Evolutionary conservation across 2,329 filamentous ascomycete genomes (phyloP), one percentile per base, ranked within the genome.

Genomic region (Lecanoromycetidae sp.): DNA sequence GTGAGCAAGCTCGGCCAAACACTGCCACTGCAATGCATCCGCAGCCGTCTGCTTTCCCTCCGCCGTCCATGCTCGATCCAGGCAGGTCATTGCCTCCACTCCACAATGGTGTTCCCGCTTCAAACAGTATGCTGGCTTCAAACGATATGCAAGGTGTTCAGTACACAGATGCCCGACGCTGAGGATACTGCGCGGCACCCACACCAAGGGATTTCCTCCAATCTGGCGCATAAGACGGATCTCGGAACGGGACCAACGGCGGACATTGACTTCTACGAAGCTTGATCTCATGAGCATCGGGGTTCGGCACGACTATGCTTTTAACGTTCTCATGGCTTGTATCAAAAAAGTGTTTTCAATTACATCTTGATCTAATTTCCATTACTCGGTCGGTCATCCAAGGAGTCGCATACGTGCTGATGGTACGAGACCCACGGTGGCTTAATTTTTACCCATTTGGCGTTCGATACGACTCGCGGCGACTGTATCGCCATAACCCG

Each of bases 101-200:
- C 13, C 63, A 69, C 57, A 71, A 68, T 54, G 65, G 64, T 7
- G 61, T 64, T 2, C 49, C 50, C 15, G 52, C 52, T 26, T 53
- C 56, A 10, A 46, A 49, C 17, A 47, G 48, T 22, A 72, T n/a
- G n/a, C n/a, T n/a, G n/a, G 52, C 52, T 26, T 53, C 56, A 10
- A 46, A 49, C 17, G 42, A 45, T 22, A 72, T 72, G 69, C 69
- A 72, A 57, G 69, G 69, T 13, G 65, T 72, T 33, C 68, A 71
- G 54, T 72, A 71, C 56, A 65, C 64, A n/a, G 67, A 71, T 48
- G 68, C 69, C 46, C 61, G 66, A 50, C 64, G 68, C 17, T 47
- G 38, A 47, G 37, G 22, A 12, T n/a, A 12, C 29, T 15, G 19
- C 7, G 15, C 27, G 15, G 10, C 12, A 13, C 19, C 20, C 12